A percentile compares a stretch with the other conserved stretches of the same genome.
phyloP scores from a whole-genome alignment of 208 protist genomes.

The Trypanosoma lewisi region DNA sequence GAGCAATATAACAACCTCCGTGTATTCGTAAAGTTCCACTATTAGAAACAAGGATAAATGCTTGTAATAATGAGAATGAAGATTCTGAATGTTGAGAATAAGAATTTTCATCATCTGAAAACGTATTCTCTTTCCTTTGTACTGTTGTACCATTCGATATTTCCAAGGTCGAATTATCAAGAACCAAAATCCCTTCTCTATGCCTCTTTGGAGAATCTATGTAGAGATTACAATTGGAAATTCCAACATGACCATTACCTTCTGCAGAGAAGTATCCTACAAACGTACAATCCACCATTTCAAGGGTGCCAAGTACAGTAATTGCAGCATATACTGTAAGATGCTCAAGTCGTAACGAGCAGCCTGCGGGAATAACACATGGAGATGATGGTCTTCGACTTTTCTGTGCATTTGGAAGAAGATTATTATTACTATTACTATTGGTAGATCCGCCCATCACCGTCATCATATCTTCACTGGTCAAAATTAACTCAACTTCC shows the following conservation, averaged over 20 bases:
- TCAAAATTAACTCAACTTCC: constrained; percentile 4
- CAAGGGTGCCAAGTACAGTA: constrained; percentile 46
- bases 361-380: constrained; percentile 37
- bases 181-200: constrained; percentile 54
- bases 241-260: constrained; percentile 33
- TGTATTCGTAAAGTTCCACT: constrained; percentile 42
- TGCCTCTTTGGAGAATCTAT: constrained; percentile 31
- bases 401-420: constrained; percentile 14
- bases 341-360: constrained; percentile 41
- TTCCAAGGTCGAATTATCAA: constrained; percentile 58
- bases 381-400: not conserved
- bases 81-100: not conserved
- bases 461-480: not conserved
- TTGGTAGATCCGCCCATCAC: too few species aligned
- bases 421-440: not conserved
- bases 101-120: constrained; percentile 1
- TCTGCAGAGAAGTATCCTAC: constrained; percentile 51
- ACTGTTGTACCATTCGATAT: constrained; percentile 38
- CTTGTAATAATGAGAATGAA: constrained; percentile 25
- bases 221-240: constrained; percentile 37
- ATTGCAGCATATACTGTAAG: constrained; percentile 57
- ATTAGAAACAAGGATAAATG: constrained; percentile 69
- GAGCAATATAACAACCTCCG: constrained; percentile 31
- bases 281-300: constrained; percentile 56
- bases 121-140: constrained; percentile 10